phyloP scores from a whole-genome alignment of 2,329 filamentous ascomycete genomes.

The Sclerotinia minor region DNA sequence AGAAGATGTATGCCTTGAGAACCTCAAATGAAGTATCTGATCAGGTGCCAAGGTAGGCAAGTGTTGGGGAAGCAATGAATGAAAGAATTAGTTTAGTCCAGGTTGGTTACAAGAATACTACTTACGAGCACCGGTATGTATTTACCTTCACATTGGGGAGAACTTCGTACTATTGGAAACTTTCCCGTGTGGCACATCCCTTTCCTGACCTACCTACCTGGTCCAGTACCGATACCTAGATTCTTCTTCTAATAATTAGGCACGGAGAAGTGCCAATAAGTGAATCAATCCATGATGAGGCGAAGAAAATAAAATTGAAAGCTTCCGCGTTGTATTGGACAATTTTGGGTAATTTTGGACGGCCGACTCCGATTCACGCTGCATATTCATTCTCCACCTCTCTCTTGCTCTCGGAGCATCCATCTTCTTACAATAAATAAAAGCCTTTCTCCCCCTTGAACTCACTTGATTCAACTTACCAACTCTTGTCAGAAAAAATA shows the following conservation, averaged over 20 bases:
- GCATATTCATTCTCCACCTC: constrained; percentile 14
- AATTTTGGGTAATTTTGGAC: constrained; percentile 2
- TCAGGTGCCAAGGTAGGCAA: too few species aligned
- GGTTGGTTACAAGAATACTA: not conserved
- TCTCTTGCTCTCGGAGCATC: not conserved
- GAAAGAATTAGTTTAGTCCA: too few species aligned
- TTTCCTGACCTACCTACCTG: not conserved
- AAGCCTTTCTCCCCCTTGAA: constrained; percentile 5
- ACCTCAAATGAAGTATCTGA: too few species aligned
- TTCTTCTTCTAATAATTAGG: too few species aligned
- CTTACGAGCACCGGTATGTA: too few species aligned
- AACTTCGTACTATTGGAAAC: too few species aligned
- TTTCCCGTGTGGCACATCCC: constrained; percentile 6
- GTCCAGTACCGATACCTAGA: not conserved
- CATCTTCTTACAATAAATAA: constrained; percentile 5
- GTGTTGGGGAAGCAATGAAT: too few species aligned
- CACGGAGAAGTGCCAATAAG: not conserved
- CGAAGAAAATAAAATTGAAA: not conserved
- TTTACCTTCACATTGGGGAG: too few species aligned
- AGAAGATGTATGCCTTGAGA: too few species aligned
- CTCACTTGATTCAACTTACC: not conserved
- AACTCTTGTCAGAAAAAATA: not conserved
- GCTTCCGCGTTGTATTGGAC: not conserved
- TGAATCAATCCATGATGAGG: not conserved
- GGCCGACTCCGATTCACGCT: constrained; percentile 15